Evolutionary conservation across 345 rosid species (phyloP).

Genomic region (Carallia pectinifolia): DNA sequence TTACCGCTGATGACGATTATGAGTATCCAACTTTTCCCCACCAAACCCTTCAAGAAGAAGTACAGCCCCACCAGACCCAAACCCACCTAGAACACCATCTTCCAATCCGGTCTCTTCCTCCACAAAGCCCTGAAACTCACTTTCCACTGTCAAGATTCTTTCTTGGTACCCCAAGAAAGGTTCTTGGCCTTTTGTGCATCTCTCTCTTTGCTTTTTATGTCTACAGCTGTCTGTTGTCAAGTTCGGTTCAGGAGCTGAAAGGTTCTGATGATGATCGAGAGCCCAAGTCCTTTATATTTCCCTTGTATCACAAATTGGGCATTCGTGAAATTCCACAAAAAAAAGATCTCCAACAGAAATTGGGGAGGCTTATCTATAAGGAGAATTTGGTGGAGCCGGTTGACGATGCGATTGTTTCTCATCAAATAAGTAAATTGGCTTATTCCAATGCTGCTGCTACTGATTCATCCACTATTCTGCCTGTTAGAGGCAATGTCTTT

Average conservation of each 20-base stretch:
- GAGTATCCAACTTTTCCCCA: conserved; percentile 21
- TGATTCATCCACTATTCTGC: conserved; percentile 64
- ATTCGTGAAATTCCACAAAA: conserved; percentile 30
- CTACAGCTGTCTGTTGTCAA: conserved; percentile 43
- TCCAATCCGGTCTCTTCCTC: conserved; percentile 34
- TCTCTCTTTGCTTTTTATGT: conserved; percentile 53
- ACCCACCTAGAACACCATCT: conserved; percentile 10
- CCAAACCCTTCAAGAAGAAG: conserved; percentile 21
- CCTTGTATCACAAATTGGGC: conserved; percentile 62
- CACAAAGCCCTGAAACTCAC: conserved; percentile 28
- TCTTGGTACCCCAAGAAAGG: conserved; percentile 35
- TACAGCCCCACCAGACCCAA: conserved; percentile 1
- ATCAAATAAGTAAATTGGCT: conserved; percentile 30
- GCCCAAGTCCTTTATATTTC: conserved; percentile 58
- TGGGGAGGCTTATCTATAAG: conserved; percentile 46
- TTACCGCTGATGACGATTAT: conserved; percentile 39
- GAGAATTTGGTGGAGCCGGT: conserved; percentile 29
- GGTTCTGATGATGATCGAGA: conserved; percentile 39
- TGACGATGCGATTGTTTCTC: conserved; percentile 29
- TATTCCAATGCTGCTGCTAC: conserved; percentile 36
- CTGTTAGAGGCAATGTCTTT: conserved; percentile 70
- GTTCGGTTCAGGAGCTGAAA: conserved; percentile 40
- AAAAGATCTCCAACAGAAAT: conserved; percentile 43
- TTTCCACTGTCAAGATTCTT: conserved; percentile 35
- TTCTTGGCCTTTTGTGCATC: conserved; percentile 47